Evolutionary conservation across 2,329 filamentous ascomycete genomes (phyloP).

Genomic region (Graphilbum ipis-grandicollis): DNA sequence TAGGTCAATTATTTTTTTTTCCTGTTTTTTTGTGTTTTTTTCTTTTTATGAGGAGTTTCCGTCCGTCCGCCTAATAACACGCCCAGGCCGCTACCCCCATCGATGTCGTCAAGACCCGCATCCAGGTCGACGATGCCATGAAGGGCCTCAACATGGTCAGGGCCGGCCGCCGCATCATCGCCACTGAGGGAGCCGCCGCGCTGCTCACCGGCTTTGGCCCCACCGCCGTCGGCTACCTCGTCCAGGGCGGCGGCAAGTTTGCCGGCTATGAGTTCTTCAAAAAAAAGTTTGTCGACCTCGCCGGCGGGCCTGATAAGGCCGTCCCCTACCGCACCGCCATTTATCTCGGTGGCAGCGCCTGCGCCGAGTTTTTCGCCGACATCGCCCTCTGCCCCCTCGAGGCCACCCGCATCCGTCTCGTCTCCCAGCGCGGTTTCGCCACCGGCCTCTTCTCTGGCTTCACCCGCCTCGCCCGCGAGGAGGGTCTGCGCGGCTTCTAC

Average conservation of each 20-base stretch:
- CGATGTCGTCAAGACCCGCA: slow-evolving; percentile 73
- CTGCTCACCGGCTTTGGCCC: slow-evolving; percentile 73
- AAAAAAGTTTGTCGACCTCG: slow-evolving; percentile 59
- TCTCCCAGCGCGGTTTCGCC: slow-evolving; percentile 66
- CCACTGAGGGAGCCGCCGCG: slow-evolving; percentile 61
- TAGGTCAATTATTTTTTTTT: not conserved
- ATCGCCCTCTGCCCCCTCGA: slow-evolving; percentile 81
- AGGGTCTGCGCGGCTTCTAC: slow-evolving; percentile 73
- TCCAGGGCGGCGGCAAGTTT: slow-evolving; percentile 83
- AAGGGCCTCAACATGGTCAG: slow-evolving; percentile 74
- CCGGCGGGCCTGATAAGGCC: slow-evolving; percentile 34
- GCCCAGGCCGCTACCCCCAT: slow-evolving; percentile 33
- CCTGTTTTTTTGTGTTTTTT: not conserved
- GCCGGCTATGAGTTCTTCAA: slow-evolving; percentile 92
- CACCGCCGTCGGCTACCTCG: slow-evolving; percentile 73
- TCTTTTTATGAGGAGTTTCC: not conserved
- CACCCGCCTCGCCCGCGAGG: slow-evolving; percentile 54
- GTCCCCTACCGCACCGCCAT: slow-evolving; percentile 32
- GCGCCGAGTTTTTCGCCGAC: slow-evolving; percentile 57
- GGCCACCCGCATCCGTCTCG: slow-evolving; percentile 62
- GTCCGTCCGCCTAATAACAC: not conserved
- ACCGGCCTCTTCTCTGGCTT: slow-evolving; percentile 55
- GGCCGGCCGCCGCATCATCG: slow-evolving; percentile 62
- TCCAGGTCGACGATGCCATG: slow-evolving; percentile 72
- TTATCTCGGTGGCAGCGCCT: slow-evolving; percentile 56